Evolutionary conservation across 108 stramenopile species (phyloP), one percentile per base, ranked within the genome.

Genomic region (Stephanodiscus minutulus): DNA sequence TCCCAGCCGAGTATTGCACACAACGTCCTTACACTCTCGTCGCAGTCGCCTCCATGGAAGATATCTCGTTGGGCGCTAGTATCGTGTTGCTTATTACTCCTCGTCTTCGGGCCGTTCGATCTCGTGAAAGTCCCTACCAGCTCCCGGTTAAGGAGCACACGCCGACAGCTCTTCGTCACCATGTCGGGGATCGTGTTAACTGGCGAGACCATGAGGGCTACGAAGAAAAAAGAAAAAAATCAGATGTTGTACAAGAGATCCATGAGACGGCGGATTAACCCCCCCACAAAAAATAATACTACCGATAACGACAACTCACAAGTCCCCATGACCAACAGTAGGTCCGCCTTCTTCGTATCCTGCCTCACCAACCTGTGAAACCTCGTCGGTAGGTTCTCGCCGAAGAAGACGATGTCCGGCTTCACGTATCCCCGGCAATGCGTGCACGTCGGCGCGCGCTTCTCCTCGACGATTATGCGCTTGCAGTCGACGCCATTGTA

Each of bases 391-490:
- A 96, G 70, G n/a, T 46, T 69, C 72, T 98, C 98, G 0, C 98
- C 98, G 82, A 98, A 98, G 68, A 98, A 98, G 12, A 96, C 94
- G 76, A 98, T 97, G 72, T 97, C 94, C 15, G 98, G 98, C 75
- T 98, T 98, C 5, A 97, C 93, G 27, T 81, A 64, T 8, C 90
- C 88, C 21, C 88, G 85, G 60, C 97, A 98, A 13, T 62, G 27
- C 25, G 25, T 4, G 58, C 97, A 98, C 1, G 46, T 63, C 1
- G 95, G 92, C 9, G 79, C 82, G 24, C 59, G 48, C 48, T 79
- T 81, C 8, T 86, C 64, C 25, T 84, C 70, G 17, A 96, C 64
- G 67, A 96, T 92, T 17, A 69, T 64, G 13, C 82, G 63, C 61
- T 89, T 86, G 63, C 84, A 83, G 24, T 83, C 73, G 24, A 82